phyloP scores from a whole-genome alignment of 768 basidiomycete species.

The Calocybe cyanea region DNA sequence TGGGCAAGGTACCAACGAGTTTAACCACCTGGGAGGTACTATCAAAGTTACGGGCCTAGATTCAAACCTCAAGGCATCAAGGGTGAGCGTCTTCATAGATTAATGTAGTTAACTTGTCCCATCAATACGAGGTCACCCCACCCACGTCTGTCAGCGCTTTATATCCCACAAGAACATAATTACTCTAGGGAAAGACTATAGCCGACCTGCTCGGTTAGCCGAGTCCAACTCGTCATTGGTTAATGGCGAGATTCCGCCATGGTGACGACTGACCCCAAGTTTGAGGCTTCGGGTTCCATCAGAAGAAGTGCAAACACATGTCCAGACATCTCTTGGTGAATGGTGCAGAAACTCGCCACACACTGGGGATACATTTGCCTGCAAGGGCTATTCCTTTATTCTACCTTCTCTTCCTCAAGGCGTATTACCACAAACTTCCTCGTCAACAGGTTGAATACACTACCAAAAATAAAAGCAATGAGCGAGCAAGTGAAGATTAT shows the following conservation, averaged over 20 bases:
- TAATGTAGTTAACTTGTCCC: not conserved
- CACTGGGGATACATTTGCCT: constrained; percentile 1
- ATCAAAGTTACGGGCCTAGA: not conserved
- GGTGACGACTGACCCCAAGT: constrained; percentile 8
- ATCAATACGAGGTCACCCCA: not conserved
- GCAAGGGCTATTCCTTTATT: constrained; percentile 9
- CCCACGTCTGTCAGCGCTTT: constrained; percentile 9
- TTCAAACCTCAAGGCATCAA: not conserved
- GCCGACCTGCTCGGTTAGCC: not conserved
- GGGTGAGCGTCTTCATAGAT: not conserved
- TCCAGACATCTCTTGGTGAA: not conserved
- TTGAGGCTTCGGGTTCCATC: constrained; percentile 11
- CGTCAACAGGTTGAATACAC: constrained; percentile 83
- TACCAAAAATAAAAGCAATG: constrained; percentile 91
- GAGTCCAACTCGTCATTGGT: not conserved
- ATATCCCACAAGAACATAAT: constrained; percentile 1
- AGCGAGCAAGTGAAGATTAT: constrained; percentile 94
- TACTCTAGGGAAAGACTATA: not conserved
- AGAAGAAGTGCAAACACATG: constrained; percentile 8
- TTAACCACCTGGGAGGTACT: not conserved
- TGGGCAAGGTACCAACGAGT: not conserved
- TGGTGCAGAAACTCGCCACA: constrained; percentile 2
- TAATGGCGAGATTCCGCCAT: not conserved
- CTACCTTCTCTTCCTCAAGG: constrained; percentile 17
- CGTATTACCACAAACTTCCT: constrained; percentile 67